Evolutionary conservation across 192 early-diverging fungal species (phyloP).

Genomic region (Backusella liffmaniae): DNA sequence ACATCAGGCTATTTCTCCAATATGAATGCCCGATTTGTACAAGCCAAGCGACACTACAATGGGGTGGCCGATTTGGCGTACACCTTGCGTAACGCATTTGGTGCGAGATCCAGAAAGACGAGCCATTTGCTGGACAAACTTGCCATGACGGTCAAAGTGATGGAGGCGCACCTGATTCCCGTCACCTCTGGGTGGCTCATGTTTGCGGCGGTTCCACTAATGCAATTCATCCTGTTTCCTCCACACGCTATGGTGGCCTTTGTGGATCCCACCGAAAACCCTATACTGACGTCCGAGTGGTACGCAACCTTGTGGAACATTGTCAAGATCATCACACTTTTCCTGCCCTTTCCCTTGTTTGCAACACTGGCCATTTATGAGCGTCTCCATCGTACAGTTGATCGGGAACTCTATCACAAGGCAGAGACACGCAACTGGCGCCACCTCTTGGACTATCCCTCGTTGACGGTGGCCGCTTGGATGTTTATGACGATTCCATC

Average conservation of each 20-base stretch:
- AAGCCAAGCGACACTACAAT: slow-evolving; percentile 73
- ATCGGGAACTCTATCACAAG: slow-evolving; percentile 44
- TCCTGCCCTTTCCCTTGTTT: slow-evolving; percentile 45
- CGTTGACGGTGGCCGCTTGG: slow-evolving; percentile 46
- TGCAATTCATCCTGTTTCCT: slow-evolving; percentile 44
- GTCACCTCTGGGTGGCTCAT: slow-evolving; percentile 54
- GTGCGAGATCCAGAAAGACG: not conserved
- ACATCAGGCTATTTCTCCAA: slow-evolving; percentile 50
- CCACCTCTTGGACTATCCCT: slow-evolving; percentile 39
- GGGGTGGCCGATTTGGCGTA: slow-evolving; percentile 73
- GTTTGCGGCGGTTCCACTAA: slow-evolving; percentile 50
- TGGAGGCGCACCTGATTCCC: slow-evolving; percentile 53
- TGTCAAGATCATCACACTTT: slow-evolving; percentile 40
- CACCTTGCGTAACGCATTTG: slow-evolving; percentile 37
- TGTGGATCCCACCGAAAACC: slow-evolving; percentile 36
- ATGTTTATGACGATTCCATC: slow-evolving; percentile 51
- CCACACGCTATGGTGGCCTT: slow-evolving; percentile 22
- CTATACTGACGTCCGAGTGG: slow-evolving; percentile 40
- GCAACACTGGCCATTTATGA: slow-evolving; percentile 46
- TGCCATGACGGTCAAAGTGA: slow-evolving; percentile 38
- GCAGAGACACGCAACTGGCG: slow-evolving; percentile 34
- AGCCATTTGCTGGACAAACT: slow-evolving; percentile 36
- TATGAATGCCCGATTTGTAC: slow-evolving; percentile 61
- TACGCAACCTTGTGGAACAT: slow-evolving; percentile 41
- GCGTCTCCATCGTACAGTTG: slow-evolving; percentile 39